Evolutionary conservation across 2,329 filamentous ascomycete species (phyloP).

Genomic region (Pseudogymnoascus sp.): DNA sequence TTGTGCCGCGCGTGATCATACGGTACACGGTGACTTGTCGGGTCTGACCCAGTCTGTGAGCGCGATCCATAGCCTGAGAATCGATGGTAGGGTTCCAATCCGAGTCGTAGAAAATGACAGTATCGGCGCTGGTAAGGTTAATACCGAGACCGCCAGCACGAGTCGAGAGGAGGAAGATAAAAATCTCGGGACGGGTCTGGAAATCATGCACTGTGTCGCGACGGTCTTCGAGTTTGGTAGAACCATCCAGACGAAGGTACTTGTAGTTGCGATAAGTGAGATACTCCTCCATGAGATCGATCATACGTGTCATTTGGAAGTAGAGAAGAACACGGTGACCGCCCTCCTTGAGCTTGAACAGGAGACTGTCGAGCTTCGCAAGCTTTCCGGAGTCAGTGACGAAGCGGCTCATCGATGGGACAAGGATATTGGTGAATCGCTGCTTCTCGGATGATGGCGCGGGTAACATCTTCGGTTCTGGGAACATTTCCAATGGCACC

Average conservation of each 20-base stretch:
- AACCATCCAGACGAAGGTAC: constrained; percentile 92
- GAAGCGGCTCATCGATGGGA: constrained; percentile 94
- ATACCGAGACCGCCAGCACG: constrained; percentile 96
- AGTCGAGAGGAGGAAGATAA: constrained; percentile 92
- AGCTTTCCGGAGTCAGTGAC: constrained; percentile 97
- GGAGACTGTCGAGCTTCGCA: constrained; percentile 76
- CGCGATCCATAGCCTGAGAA: constrained; percentile 97
- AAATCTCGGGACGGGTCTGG: constrained; percentile 89
- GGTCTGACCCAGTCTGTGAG: constrained; percentile 93
- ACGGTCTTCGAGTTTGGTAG: constrained; percentile 92
- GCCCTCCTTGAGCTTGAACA: constrained; percentile 83
- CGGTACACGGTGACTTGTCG: constrained; percentile 95
- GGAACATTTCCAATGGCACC: constrained; percentile 56
- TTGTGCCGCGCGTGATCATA: constrained; percentile 91
- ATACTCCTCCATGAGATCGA: constrained; percentile 98
- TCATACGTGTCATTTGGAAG: constrained; percentile 99
- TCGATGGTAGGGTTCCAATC: constrained; percentile 99
- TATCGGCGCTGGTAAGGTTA: constrained; percentile 92
- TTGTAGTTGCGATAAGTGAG: constrained; percentile 98
- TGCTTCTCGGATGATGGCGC: constrained; percentile 71
- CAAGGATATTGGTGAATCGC: constrained; percentile 81
- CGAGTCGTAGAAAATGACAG: constrained; percentile 98
- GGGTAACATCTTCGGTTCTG: constrained; percentile 60
- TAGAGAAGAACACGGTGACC: constrained; percentile 92
- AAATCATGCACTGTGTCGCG: constrained; percentile 95